Evolutionary conservation across 345 rosid genomes (phyloP), one percentile per base, ranked within the genome.

Genomic region (Firmiana major): DNA sequence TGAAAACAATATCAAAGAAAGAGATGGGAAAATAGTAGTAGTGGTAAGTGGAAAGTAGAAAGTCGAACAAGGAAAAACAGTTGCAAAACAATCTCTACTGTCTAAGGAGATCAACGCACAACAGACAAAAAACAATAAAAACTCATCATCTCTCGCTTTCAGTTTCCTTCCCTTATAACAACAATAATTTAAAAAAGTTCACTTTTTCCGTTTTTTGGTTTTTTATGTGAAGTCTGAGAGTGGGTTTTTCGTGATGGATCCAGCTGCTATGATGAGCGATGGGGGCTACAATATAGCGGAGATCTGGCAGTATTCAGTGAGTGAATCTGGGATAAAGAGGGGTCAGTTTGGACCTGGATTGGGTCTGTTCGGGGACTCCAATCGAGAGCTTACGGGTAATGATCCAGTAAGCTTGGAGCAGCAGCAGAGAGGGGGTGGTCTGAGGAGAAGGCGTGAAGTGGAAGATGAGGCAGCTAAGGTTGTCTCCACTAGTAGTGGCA

Each of bases 221-320:
- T n/a, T n/a, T n/a, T n/a, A n/a, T n/a, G n/a, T n/a, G n/a, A n/a
- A n/a, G 22, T 57, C 57, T 42, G 53, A 43, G 67, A 67, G 34
- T 71, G 71, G 73, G 66, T 48, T 17, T 2, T 22, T 17, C 65
- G 53, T 38, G 24, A 91, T 93, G 98, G 98, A 91, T 91, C 92
- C 95, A 53, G 88, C 89, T 1, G 88, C 84, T 69, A 83, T 89
- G 89, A 86, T 89, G 82, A 87, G 83, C 73, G 90, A 84, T 75
- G 89, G 85, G 63, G 76, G 88, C 36, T 89, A 79, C 78, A 85
- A 81, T 78, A 76, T 89, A 66, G 73, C 90, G 46, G 98, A 92
- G 96, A 88, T 92, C 93, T 94, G 94, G 98, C 94, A 80, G 83
- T 88, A 86, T 75, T 89, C 92, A 77, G 55, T 89, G 42, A 76